Percentiles rank a stretch among this genome's conserved stretches.
These are phyloP conservation scores for Coemansia furcata DNA, from an alignment of 192 early-diverging fungal genomes.

Conservation along the genomic window DNA sequence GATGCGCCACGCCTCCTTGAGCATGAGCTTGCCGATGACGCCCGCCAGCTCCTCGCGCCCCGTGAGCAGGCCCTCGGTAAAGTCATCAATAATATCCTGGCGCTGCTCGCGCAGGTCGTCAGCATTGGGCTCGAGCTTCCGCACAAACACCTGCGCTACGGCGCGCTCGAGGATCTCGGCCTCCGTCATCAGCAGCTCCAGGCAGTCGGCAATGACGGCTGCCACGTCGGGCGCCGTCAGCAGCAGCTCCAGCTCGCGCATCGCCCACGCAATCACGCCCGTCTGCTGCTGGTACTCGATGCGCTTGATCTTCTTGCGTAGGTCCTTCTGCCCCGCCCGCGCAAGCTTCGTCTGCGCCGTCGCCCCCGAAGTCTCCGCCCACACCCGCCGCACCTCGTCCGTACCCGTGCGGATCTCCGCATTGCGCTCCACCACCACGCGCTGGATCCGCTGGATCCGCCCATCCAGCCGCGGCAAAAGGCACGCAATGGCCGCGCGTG, in stretches of 20 bases:
- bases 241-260: slow-evolving; percentile 57
- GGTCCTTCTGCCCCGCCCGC: slow-evolving; percentile 64
- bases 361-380: slow-evolving; percentile 52
- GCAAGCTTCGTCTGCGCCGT: slow-evolving; percentile 58
- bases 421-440: slow-evolving; percentile 48
- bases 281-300: slow-evolving; percentile 61
- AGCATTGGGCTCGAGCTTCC: slow-evolving; percentile 56
- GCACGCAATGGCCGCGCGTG: slow-evolving; percentile 34
- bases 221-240: slow-evolving; percentile 60
- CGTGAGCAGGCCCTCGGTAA: slow-evolving; percentile 65
- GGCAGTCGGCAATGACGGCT: slow-evolving; percentile 55
- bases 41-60: slow-evolving; percentile 70
- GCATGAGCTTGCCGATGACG: slow-evolving; percentile 67
- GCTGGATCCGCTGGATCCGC: slow-evolving; percentile 45
- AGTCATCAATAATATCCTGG: slow-evolving; percentile 63
- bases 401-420: slow-evolving; percentile 44
- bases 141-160: slow-evolving; percentile 58
- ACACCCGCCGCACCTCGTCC: slow-evolving; percentile 26
- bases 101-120: slow-evolving; percentile 53
- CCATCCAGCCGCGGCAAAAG: slow-evolving; percentile 46
- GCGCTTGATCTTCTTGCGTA: slow-evolving; percentile 62
- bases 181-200: slow-evolving; percentile 73
- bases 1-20: slow-evolving; percentile 72
- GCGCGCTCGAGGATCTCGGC: slow-evolving; percentile 69
- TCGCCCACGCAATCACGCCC: slow-evolving; percentile 58